Conservation (phyloP, 176 grass and related monocot species). For the Hordeum vulgare region DNA sequence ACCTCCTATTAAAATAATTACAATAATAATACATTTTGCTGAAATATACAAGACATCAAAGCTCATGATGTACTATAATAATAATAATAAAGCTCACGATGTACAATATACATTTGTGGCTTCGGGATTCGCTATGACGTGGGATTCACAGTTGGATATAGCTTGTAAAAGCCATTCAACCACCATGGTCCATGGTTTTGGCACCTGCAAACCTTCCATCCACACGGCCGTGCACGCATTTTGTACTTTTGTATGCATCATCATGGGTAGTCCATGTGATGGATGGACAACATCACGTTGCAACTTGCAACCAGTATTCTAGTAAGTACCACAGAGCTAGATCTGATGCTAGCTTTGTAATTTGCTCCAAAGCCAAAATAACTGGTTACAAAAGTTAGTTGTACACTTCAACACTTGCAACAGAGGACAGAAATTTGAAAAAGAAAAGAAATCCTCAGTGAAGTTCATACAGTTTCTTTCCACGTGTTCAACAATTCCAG, state of each 20-base stretch:
- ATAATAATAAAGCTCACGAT: too few species aligned
- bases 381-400: neutral
- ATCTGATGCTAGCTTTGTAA: neutral
- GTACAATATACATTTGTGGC: too few species aligned
- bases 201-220: neutral
- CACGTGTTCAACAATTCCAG: neutral
- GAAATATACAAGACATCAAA: too few species aligned
- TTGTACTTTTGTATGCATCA: neutral
- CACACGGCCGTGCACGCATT: neutral
- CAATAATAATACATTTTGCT: too few species aligned
- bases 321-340: neutral
- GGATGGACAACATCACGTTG: neutral
- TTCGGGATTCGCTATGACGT: too few species aligned
- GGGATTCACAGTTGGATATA: neutral
- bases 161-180: neutral
- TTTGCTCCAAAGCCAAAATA: neutral
- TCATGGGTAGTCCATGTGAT: neutral
- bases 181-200: neutral
- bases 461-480: neutral
- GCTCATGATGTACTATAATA: too few species aligned
- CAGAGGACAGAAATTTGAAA: neutral
- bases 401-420: neutral
- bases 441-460: too few species aligned
- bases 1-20: too few species aligned
- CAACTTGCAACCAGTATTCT: neutral